Conservation (phyloP, 2,329 filamentous ascomycete genomes). For the Penicillium sp. region DNA sequence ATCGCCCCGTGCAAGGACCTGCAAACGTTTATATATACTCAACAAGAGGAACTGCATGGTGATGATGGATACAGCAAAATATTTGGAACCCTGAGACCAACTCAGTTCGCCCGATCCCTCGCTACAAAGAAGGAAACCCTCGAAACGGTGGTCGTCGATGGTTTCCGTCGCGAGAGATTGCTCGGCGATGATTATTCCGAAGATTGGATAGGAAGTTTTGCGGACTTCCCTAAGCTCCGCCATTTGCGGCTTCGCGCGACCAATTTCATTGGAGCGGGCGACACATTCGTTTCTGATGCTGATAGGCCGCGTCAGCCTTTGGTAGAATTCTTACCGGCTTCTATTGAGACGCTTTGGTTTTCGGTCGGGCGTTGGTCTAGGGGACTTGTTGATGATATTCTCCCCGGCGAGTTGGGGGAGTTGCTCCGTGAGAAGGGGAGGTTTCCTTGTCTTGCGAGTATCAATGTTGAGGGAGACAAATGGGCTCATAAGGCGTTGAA, state of each 20-base stretch:
- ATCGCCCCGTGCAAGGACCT: conserved; percentile 4
- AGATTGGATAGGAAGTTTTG: not conserved
- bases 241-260: not conserved
- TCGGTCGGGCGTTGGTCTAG: not conserved
- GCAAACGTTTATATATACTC: not conserved
- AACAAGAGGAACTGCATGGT: not conserved
- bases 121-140: not conserved
- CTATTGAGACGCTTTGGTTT: not conserved
- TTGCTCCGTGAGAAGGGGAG: not conserved
- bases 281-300: no score
- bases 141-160: not conserved
- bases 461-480: not conserved
- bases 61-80: not conserved
- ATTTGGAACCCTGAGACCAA: not conserved
- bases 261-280: not conserved
- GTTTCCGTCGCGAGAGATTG: not conserved
- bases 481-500: not conserved
- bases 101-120: not conserved
- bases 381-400: not conserved
- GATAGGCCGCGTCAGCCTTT: not conserved
- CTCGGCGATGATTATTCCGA: no score
- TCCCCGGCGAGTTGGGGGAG: no score
- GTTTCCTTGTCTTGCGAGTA: not conserved
- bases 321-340: not conserved
- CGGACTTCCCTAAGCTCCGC: not conserved